Evolutionary conservation across 176 grass and related monocot species (phyloP).

Genomic region (Cenchrus americanus): DNA sequence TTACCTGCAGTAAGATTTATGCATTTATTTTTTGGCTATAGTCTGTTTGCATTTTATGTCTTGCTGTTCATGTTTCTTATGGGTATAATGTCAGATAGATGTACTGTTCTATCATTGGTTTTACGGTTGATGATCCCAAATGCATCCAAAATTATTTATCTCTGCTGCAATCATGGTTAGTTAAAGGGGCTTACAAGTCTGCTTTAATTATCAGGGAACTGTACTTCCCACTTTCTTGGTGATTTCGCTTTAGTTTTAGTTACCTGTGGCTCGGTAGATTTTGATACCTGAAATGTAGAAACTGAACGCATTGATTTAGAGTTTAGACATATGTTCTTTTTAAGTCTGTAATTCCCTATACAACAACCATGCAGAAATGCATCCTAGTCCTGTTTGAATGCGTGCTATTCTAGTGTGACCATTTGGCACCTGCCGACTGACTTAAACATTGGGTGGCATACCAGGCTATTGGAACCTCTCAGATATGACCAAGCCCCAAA

Average conservation of each 20-base stretch:
- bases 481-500: constrained; percentile 18
- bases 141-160: neutral
- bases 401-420: constrained; percentile 1
- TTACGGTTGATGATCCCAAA: constrained; percentile 5
- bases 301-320: constrained; percentile 17
- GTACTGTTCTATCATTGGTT: neutral
- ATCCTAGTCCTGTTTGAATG: neutral
- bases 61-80: neutral
- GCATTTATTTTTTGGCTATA: constrained; percentile 14
- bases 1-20: constrained; percentile 38
- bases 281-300: constrained; percentile 24
- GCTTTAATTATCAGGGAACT: neutral
- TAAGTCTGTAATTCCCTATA: neutral
- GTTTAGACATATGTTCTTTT: neutral
- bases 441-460: neutral
- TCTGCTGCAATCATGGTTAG: neutral
- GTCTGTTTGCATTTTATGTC: neutral
- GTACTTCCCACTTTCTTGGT: constrained; percentile 1
- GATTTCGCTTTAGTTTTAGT: constrained; percentile 30
- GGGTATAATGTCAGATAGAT: neutral
- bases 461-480: neutral
- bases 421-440: neutral
- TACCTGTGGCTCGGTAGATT: neutral
- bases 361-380: constrained; percentile 26
- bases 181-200: neutral